Percentiles rank a stretch among this genome's conserved stretches.
Evolutionary conservation across 2,329 filamentous ascomycete genomes (phyloP).

Genomic region (Hypoxylon sp.): DNA sequence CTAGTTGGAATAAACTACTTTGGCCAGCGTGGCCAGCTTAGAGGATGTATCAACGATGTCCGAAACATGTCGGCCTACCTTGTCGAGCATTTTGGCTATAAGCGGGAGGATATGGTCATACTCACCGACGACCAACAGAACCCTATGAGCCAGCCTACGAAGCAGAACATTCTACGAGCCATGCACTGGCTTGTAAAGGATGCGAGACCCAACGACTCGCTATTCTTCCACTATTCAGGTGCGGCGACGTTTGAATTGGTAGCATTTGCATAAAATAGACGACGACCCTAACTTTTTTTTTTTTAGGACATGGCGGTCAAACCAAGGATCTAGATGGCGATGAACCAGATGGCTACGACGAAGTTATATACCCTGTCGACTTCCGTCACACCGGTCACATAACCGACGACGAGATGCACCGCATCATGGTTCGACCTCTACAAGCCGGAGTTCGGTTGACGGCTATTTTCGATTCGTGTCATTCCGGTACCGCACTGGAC

Average conservation of each 20-base stretch:
- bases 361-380: conserved; percentile 85
- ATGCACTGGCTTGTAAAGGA: conserved; percentile 99
- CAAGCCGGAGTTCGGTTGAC: conserved; percentile 87
- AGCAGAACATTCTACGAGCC: conserved; percentile 92
- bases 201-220: conserved; percentile 89
- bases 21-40: conserved; percentile 87
- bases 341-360: conserved; percentile 83
- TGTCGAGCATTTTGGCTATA: conserved; percentile 90
- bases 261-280: not conserved
- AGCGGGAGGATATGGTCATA: conserved; percentile 96
- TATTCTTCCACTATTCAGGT: conserved; percentile 99
- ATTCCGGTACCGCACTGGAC: conserved; percentile 83
- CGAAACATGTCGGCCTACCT: conserved; percentile 96
- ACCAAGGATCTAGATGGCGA: conserved; percentile 81
- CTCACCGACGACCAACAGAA: conserved; percentile 98
- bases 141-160: conserved; percentile 96
- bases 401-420: conserved; percentile 84
- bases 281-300: conserved; percentile 35
- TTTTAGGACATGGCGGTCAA: conserved; percentile 79
- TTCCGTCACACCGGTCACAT: conserved; percentile 79
- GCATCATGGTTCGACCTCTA: conserved; percentile 82
- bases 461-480: conserved; percentile 86
- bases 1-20: conserved; percentile 98
- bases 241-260: conserved; percentile 36
- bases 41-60: conserved; percentile 97